phyloP scores from a whole-genome alignment of 2,329 filamentous ascomycete genomes.

The Tolypocladium tundrense region DNA sequence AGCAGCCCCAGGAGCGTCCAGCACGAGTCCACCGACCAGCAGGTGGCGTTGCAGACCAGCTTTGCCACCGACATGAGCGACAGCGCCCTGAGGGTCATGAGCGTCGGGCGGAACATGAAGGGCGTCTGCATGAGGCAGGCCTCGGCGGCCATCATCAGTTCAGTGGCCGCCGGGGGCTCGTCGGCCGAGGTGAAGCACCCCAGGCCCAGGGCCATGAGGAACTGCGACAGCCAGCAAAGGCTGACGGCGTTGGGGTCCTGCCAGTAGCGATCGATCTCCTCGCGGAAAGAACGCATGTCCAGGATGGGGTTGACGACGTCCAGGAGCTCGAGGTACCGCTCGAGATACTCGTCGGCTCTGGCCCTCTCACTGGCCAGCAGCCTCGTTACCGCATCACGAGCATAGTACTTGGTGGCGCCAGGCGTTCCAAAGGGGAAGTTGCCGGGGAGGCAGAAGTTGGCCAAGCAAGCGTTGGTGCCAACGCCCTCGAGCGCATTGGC shows the following conservation, averaged over 20 bases:
- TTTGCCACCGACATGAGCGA: slow-evolving; percentile 24
- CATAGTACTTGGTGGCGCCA: slow-evolving; percentile 20
- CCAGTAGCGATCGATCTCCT: slow-evolving; percentile 22
- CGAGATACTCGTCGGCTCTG: slow-evolving; percentile 15
- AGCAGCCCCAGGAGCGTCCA: slow-evolving; percentile 23
- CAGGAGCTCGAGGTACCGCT: slow-evolving; percentile 19
- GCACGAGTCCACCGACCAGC: slow-evolving; percentile 25
- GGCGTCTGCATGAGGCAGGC: slow-evolving; percentile 26
- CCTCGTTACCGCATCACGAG: slow-evolving; percentile 18
- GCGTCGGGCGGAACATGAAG: slow-evolving; percentile 25
- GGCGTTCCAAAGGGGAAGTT: slow-evolving; percentile 28
- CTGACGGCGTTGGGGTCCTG: slow-evolving; percentile 15
- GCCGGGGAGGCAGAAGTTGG: slow-evolving; percentile 22
- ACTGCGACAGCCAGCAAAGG: slow-evolving; percentile 22
- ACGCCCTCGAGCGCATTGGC: slow-evolving; percentile 19
- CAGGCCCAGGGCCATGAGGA: slow-evolving; percentile 24
- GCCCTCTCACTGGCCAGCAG: slow-evolving; percentile 17
- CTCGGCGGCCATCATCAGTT: slow-evolving; percentile 26
- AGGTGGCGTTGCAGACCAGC: slow-evolving; percentile 25
- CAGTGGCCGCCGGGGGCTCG: slow-evolving; percentile 20
- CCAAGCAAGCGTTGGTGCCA: slow-evolving; percentile 23
- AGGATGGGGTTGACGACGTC: slow-evolving; percentile 24
- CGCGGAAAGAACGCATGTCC: slow-evolving; percentile 17
- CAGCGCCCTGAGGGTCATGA: slow-evolving; percentile 19
- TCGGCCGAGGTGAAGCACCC: slow-evolving; percentile 20